Evolutionary conservation across 345 rosid genomes (phyloP).

Genomic region (Citrus reticulata): DNA sequence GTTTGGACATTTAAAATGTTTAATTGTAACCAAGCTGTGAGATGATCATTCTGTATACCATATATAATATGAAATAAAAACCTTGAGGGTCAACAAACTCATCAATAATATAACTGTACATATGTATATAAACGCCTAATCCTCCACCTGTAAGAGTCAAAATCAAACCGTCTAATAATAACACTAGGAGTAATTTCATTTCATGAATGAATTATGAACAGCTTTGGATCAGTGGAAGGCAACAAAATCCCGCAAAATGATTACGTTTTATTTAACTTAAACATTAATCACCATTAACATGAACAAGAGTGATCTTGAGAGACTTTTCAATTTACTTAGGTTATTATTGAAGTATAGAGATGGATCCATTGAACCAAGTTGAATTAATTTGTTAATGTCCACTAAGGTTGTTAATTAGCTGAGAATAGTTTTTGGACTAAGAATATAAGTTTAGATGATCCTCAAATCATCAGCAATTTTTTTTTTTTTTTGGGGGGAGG

Average conservation of each 20-base stretch:
- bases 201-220: neutral
- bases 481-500: too few species aligned
- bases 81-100: constrained; percentile 14
- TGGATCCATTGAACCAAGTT: too few species aligned
- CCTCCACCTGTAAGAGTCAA: constrained; percentile 5
- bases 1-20: neutral
- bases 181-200: neutral
- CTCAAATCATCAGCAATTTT: too few species aligned
- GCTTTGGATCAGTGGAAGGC: neutral
- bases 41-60: constrained; percentile 1
- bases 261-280: too few species aligned
- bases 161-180: constrained; percentile 14
- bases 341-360: too few species aligned
- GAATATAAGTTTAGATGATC: too few species aligned
- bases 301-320: neutral
- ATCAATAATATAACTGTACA: neutral
- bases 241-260: neutral
- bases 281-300: neutral
- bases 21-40: neutral
- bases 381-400: too few species aligned
- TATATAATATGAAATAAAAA: neutral
- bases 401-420: too few species aligned
- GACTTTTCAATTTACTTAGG: neutral
- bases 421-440: too few species aligned
- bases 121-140: neutral